A percentile compares a stretch with the other conserved stretches of the same genome.
These are phyloP conservation scores for Mycena rosella DNA, from an alignment of 768 basidiomycete genomes.

Conservation along the genomic window DNA sequence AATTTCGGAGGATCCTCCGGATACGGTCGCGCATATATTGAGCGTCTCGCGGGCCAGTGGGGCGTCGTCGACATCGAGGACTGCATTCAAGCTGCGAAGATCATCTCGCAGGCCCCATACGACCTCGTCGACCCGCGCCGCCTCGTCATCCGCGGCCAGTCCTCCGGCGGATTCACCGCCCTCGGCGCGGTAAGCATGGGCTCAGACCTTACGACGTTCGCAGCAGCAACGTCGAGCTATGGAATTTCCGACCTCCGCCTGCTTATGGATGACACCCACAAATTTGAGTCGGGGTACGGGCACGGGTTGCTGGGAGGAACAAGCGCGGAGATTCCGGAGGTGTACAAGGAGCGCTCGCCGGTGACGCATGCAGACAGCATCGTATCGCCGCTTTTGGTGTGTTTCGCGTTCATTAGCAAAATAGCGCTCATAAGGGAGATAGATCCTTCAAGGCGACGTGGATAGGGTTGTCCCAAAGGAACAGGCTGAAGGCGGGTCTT, in stretches of 20 bases:
- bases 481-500: conserved; percentile 33
- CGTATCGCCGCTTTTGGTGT: conserved; percentile 62
- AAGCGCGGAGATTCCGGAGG: conserved; percentile 57
- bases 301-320: conserved; percentile 67
- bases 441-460: conserved; percentile 67
- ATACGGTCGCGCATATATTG: conserved; percentile 58
- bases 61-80: conserved; percentile 70
- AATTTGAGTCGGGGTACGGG: conserved; percentile 62
- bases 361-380: conserved; percentile 62
- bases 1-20: conserved; percentile 72
- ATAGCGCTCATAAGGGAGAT: neutral
- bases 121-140: conserved; percentile 74
- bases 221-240: conserved; percentile 74
- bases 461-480: conserved; percentile 49
- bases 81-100: conserved; percentile 57
- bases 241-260: conserved; percentile 73
- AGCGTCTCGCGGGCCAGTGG: conserved; percentile 68
- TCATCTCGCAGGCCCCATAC: conserved; percentile 53
- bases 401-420: conserved; percentile 24
- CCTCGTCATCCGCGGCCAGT: conserved; percentile 76
- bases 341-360: conserved; percentile 62
- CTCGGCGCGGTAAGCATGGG: conserved; percentile 62
- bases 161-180: conserved; percentile 80
- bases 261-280: conserved; percentile 69
- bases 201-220: conserved; percentile 61